These are phyloP conservation scores for Coleophoma crateriformis DNA, from an alignment of 2,329 filamentous ascomycete species.

Conservation along the genomic window DNA sequence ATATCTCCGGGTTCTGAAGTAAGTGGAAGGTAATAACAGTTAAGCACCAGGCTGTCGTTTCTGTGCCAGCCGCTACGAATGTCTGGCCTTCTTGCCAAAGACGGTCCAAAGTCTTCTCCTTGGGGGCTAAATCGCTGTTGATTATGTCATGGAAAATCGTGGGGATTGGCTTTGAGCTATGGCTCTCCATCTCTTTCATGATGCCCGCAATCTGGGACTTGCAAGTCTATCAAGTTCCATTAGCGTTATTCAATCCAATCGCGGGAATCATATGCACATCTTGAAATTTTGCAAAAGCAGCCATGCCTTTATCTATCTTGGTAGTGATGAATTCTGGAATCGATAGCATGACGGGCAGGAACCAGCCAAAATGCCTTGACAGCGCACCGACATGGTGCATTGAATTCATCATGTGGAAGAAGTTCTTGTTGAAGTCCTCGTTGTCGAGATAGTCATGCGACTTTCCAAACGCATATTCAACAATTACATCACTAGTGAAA, in stretches of 20 bases:
- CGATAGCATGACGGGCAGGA: slow-evolving; percentile 1
- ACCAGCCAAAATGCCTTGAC: slow-evolving; percentile 7
- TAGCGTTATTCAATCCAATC: background rate
- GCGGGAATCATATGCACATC: background rate
- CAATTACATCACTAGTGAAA: slow-evolving; percentile 24
- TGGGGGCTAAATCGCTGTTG: background rate
- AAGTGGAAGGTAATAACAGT: slow-evolving; percentile 27
- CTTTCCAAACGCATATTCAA: slow-evolving; percentile 25
- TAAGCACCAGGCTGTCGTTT: slow-evolving; percentile 25
- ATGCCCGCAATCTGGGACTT: background rate
- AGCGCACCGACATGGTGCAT: slow-evolving; percentile 12
- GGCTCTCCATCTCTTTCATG: background rate
- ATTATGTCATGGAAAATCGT: slow-evolving; percentile 9
- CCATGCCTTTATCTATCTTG: slow-evolving; percentile 3
- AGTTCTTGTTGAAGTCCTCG: slow-evolving; percentile 17
- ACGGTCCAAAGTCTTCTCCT: background rate
- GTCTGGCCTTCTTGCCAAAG: slow-evolving; percentile 18
- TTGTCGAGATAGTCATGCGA: slow-evolving; percentile 24
- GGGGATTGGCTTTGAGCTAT: slow-evolving; percentile 6
- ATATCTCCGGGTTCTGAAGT: slow-evolving; percentile 21
- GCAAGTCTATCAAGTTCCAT: background rate
- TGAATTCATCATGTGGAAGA: slow-evolving; percentile 20
- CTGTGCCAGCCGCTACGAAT: slow-evolving; percentile 24
- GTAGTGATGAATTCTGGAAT: slow-evolving; percentile 1
- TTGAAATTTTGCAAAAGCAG: background rate